phyloP scores from a whole-genome alignment of 1,139 yeast genomes.

The Arxiozyma slooffiae region DNA sequence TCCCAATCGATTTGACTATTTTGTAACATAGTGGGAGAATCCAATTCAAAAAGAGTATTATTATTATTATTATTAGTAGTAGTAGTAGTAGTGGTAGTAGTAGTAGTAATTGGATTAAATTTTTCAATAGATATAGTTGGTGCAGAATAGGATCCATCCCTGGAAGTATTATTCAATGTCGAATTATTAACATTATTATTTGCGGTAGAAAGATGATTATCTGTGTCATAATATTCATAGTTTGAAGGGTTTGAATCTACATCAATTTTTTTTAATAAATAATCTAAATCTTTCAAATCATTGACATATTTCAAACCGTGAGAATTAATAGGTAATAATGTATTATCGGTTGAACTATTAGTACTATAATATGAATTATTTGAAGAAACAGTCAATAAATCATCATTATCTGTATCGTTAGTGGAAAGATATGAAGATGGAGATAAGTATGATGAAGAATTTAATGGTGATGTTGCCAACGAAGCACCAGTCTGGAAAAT shows the following conservation, averaged over 20 bases:
- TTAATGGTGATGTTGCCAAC: not conserved
- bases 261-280: slow-evolving; percentile 9
- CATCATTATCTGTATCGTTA: slow-evolving; percentile 18
- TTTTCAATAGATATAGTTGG: slow-evolving; percentile 24
- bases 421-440: slow-evolving; percentile 1
- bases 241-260: slow-evolving; percentile 4
- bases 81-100: too few relatives aligned
- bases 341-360: slow-evolving; percentile 6
- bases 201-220: not conserved
- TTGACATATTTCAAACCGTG: slow-evolving; percentile 20
- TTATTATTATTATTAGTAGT: not conserved
- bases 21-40: not conserved
- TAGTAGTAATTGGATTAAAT: slow-evolving; percentile 8
- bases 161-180: not conserved
- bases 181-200: not conserved
- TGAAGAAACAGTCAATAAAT: slow-evolving; percentile 25
- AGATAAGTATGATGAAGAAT: slow-evolving; percentile 1
- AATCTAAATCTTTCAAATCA: slow-evolving; percentile 17
- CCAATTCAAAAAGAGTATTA: not conserved
- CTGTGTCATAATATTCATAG: slow-evolving; percentile 1
- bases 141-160: slow-evolving; percentile 5
- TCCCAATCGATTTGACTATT: too few relatives aligned
- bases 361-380: slow-evolving; percentile 9
- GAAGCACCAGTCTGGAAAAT: not conserved
- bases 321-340: slow-evolving; percentile 18